These are phyloP conservation scores for Pyrus pyrifolia DNA, from an alignment of 306 rosid species.

Conservation along the genomic window DNA sequence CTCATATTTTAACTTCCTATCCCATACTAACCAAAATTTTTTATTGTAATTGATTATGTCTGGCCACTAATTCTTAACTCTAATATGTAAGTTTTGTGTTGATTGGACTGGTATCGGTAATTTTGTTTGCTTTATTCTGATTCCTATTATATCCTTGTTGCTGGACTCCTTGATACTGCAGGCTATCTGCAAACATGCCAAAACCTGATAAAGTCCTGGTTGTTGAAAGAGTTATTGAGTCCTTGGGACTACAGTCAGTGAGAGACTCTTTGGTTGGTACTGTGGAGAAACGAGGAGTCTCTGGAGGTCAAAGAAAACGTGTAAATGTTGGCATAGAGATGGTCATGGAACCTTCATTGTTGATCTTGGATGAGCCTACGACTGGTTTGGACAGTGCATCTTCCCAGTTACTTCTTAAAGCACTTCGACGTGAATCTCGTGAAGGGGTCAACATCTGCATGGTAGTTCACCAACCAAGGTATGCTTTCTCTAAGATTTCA, in stretches of 20 bases:
- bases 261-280: conserved; percentile 85
- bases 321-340: conserved; percentile 83
- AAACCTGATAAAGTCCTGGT: conserved; percentile 80
- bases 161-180: conserved; percentile 24
- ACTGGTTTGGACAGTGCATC: conserved; percentile 82
- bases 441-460: conserved; percentile 78
- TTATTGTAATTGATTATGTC: background rate
- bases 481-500: background rate
- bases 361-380: conserved; percentile 80
- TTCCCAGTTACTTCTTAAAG: conserved; percentile 61
- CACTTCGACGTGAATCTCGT: conserved; percentile 72
- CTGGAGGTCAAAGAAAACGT: conserved; percentile 77
- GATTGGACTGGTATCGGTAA: background rate
- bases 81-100: background rate
- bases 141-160: conserved; percentile 17
- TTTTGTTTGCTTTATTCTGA: conserved; percentile 8
- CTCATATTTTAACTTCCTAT: background rate
- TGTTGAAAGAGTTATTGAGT: conserved; percentile 77
- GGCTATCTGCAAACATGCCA: conserved; percentile 69
- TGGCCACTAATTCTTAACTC: background rate
- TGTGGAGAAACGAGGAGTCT: conserved; percentile 68
- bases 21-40: background rate
- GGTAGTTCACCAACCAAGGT: conserved; percentile 93
- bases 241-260: conserved; percentile 69
- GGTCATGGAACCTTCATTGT: conserved; percentile 85